Evolutionary conservation across 768 basidiomycete species (phyloP).

Genomic region (Boletellus ananiceps): DNA sequence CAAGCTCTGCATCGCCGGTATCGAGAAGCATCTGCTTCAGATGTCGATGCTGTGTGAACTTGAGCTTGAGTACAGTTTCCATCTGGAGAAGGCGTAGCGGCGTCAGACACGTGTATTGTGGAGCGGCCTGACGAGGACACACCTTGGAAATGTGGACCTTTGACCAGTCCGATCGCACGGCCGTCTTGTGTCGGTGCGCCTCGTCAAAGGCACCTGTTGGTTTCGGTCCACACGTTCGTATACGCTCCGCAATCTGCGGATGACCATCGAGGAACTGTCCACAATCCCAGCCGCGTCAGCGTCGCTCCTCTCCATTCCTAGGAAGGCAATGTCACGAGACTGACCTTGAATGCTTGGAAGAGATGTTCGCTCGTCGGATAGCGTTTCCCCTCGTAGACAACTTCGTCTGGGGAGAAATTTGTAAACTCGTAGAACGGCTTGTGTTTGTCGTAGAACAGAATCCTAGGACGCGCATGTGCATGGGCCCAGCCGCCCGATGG

Average conservation of each 20-base stretch:
- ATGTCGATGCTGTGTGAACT: constrained; percentile 65
- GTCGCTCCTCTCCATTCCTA: not conserved
- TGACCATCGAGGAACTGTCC: constrained; percentile 54
- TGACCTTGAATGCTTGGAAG: constrained; percentile 73
- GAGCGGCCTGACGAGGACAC: not conserved
- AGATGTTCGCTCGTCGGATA: constrained; percentile 78
- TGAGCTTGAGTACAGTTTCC: constrained; percentile 58
- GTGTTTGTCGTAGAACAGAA: constrained; percentile 62
- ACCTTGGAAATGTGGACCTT: constrained; percentile 63
- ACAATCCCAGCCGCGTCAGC: constrained; percentile 2
- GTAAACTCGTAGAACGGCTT: constrained; percentile 69
- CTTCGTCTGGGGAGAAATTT: constrained; percentile 68
- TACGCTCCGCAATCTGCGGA: constrained; percentile 64
- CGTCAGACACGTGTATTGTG: not conserved
- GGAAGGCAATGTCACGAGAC: not conserved
- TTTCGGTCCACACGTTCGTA: constrained; percentile 56
- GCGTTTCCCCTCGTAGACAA: constrained; percentile 54
- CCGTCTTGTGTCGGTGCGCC: constrained; percentile 60
- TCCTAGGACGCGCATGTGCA: constrained; percentile 26
- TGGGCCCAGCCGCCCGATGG: constrained; percentile 22
- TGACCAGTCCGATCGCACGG: constrained; percentile 61
- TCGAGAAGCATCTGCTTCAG: constrained; percentile 57
- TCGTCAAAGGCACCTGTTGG: constrained; percentile 63
- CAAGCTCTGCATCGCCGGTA: constrained; percentile 59
- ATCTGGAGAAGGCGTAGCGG: constrained; percentile 38